phyloP scores from a whole-genome alignment of 306 rosid genomes.

The Citrullus colocynthis region DNA sequence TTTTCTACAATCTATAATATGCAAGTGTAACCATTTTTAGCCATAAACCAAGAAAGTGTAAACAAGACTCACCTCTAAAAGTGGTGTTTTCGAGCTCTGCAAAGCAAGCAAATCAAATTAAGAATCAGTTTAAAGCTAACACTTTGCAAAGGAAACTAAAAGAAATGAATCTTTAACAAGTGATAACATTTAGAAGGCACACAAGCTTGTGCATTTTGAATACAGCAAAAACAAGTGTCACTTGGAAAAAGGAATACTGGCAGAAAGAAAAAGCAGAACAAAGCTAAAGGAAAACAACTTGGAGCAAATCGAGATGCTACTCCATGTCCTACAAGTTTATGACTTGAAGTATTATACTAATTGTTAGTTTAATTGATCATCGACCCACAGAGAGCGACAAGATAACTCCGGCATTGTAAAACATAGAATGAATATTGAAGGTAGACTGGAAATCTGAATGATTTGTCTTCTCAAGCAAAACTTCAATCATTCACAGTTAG shows the following conservation, averaged over 20 bases:
- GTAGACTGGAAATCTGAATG: neutral
- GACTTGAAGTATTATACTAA: neutral
- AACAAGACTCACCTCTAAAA: neutral
- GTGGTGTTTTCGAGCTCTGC: conserved; percentile 2
- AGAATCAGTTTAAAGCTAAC: neutral
- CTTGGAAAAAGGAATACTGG: neutral
- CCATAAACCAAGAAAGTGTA: neutral
- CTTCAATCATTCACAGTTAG: neutral
- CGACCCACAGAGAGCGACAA: neutral
- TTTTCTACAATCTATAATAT: neutral
- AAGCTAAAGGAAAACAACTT: neutral
- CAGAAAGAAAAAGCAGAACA: neutral
- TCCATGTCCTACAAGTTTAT: neutral
- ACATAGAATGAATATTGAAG: neutral
- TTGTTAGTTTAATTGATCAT: neutral
- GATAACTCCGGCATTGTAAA: neutral
- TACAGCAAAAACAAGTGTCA: neutral
- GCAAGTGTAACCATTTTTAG: neutral
- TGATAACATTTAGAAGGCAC: neutral
- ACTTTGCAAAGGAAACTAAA: neutral
- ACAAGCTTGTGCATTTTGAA: neutral
- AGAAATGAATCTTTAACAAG: neutral
- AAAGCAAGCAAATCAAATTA: neutral
- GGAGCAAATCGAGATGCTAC: neutral
- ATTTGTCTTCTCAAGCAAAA: neutral